A percentile compares a stretch with the other conserved stretches of the same genome.
Evolutionary conservation across 306 rosid species (phyloP).

Genomic region (Citrullus amarus): DNA sequence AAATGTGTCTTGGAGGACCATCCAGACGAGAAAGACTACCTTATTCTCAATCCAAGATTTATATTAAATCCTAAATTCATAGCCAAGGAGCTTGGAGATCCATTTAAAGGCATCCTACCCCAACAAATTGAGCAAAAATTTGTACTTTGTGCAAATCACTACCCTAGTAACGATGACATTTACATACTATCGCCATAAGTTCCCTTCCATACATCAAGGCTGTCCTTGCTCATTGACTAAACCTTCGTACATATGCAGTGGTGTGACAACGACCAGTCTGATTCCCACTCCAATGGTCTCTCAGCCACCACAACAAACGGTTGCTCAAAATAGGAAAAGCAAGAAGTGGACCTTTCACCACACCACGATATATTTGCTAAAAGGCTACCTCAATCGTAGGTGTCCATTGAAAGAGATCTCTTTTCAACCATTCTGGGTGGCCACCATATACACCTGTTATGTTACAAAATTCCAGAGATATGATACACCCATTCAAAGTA

Average conservation of each 20-base stretch:
- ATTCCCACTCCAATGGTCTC: not conserved
- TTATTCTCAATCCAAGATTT: not conserved
- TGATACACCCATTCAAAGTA: not conserved
- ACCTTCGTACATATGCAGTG: too few species aligned
- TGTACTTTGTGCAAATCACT: too few species aligned
- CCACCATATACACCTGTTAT: not conserved
- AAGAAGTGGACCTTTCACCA: not conserved
- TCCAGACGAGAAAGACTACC: not conserved
- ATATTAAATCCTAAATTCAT: not conserved
- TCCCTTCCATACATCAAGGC: too few species aligned
- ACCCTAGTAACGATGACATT: too few species aligned
- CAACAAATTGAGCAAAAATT: too few species aligned
- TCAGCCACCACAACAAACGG: not conserved
- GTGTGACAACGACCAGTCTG: not conserved
- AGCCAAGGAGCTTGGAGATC: too few species aligned
- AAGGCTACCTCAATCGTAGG: not conserved
- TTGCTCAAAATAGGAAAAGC: not conserved
- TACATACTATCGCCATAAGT: too few species aligned
- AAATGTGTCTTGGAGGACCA: not conserved
- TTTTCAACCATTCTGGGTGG: not conserved
- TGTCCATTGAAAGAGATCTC: not conserved
- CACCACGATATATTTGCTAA: not conserved
- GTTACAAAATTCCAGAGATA: not conserved
- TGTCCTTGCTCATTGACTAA: too few species aligned
- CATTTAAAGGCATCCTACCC: too few species aligned